Evolutionary conservation across 129 eudicot genomes (phyloP).

Genomic region (Lonicera japonica): DNA sequence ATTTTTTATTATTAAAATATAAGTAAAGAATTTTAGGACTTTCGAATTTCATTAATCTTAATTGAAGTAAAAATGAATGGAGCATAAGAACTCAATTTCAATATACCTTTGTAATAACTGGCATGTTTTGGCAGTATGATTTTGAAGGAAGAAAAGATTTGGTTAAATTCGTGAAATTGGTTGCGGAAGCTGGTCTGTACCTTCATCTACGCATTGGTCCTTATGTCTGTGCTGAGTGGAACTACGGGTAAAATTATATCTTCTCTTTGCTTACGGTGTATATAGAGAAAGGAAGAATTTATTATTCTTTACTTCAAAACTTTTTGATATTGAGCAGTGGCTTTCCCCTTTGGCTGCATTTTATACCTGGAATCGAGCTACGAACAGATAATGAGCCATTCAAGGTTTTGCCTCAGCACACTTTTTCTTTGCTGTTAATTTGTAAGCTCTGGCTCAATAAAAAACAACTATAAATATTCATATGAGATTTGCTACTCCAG

Average conservation of each 20-base stretch:
- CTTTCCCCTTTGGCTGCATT: slow-evolving; percentile 95
- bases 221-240: slow-evolving; percentile 97
- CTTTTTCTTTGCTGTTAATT: not conserved
- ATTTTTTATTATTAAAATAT: too few relatives aligned
- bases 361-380: slow-evolving; percentile 70
- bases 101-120: not conserved
- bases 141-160: slow-evolving; percentile 92
- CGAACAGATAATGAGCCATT: slow-evolving; percentile 93
- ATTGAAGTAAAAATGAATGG: not conserved
- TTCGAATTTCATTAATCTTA: not conserved
- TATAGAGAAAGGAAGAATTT: not conserved
- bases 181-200: slow-evolving; percentile 76
- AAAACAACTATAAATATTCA: slow-evolving; percentile 3
- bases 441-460: not conserved
- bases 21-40: not conserved
- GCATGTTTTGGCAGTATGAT: slow-evolving; percentile 94
- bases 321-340: slow-evolving; percentile 50
- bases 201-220: slow-evolving; percentile 96
- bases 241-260: slow-evolving; percentile 55
- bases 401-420: slow-evolving; percentile 44
- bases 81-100: too few relatives aligned
- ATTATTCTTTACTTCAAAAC: not conserved
- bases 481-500: slow-evolving; percentile 64
- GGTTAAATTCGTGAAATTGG: slow-evolving; percentile 75
- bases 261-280: not conserved